Percentiles rank a stretch among this genome's conserved stretches.
Evolutionary conservation across 2,329 filamentous ascomycete genomes (phyloP).

Genomic region (Kalmusia sp.): DNA sequence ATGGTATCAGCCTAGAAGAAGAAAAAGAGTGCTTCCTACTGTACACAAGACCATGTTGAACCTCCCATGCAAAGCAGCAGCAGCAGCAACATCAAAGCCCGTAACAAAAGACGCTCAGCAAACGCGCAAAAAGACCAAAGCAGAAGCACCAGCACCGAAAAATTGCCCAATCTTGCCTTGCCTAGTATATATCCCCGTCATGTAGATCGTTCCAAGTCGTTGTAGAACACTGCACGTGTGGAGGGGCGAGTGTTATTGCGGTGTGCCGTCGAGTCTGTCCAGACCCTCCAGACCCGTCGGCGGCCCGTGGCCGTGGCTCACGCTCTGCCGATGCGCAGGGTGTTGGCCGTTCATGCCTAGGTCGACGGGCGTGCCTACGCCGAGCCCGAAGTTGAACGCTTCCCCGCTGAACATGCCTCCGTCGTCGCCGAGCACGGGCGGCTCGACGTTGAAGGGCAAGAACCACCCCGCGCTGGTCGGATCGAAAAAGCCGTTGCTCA

Average conservation of each 20-base stretch:
- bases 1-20: too few relatives aligned
- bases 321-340: constrained; percentile 7
- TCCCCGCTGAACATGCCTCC: constrained; percentile 32
- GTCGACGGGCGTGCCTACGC: constrained; percentile 24
- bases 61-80: too few relatives aligned
- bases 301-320: not conserved
- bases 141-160: too few relatives aligned
- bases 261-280: constrained; percentile 2
- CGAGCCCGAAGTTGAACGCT: constrained; percentile 33
- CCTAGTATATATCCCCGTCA: too few relatives aligned
- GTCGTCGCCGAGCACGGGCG: constrained; percentile 59
- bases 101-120: too few relatives aligned
- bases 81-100: too few relatives aligned
- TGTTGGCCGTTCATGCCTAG: constrained; percentile 24
- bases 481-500: constrained; percentile 43
- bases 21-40: too few relatives aligned
- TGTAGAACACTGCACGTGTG: too few relatives aligned
- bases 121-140: too few relatives aligned
- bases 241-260: not conserved
- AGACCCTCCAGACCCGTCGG: not conserved
- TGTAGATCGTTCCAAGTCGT: too few relatives aligned
- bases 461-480: constrained; percentile 76
- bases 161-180: too few relatives aligned
- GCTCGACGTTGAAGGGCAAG: constrained; percentile 90
- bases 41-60: too few relatives aligned